These are phyloP conservation scores for Cladobotryum protrusum DNA, from an alignment of 2,329 filamentous ascomycete species.

Conservation along the genomic window DNA sequence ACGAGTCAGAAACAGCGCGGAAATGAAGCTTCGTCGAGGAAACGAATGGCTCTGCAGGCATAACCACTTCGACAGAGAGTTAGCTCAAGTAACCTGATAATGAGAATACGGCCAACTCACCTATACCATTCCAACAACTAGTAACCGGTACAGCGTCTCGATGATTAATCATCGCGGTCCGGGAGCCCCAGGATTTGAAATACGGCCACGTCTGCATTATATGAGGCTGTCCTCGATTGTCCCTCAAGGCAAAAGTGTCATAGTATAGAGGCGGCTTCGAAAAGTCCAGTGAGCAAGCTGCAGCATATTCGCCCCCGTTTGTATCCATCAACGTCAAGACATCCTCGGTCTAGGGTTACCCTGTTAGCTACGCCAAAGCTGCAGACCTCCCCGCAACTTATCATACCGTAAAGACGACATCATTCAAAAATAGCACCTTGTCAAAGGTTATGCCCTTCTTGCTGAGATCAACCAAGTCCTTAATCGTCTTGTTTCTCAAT, in stretches of 20 bases:
- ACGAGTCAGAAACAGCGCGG: constrained; percentile 55
- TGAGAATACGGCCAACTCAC: constrained; percentile 17
- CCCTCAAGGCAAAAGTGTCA: constrained; percentile 57
- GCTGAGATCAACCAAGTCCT: constrained; percentile 48
- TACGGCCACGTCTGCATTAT: constrained; percentile 54
- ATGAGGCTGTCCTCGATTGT: constrained; percentile 44
- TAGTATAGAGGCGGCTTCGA: constrained; percentile 48
- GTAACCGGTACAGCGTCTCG: constrained; percentile 38
- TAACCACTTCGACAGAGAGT: constrained; percentile 29
- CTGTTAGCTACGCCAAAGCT: neutral
- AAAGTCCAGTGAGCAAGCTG: constrained; percentile 58
- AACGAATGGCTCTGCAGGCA: constrained; percentile 52
- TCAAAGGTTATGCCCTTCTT: constrained; percentile 48
- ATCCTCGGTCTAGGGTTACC: constrained; percentile 41
- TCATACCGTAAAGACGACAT: constrained; percentile 53
- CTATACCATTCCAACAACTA: constrained; percentile 43
- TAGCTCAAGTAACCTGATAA: neutral
- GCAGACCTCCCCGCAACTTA: neutral
- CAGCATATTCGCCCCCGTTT: constrained; percentile 52
- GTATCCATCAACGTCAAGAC: constrained; percentile 51
- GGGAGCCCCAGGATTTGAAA: constrained; percentile 45
- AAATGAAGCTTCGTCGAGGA: constrained; percentile 46
- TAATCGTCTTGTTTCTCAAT: constrained; percentile 57
- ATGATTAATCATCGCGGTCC: constrained; percentile 46
- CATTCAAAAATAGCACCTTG: constrained; percentile 56